phyloP scores from a whole-genome alignment of 768 basidiomycete species.

The Kwoniella europaea region DNA sequence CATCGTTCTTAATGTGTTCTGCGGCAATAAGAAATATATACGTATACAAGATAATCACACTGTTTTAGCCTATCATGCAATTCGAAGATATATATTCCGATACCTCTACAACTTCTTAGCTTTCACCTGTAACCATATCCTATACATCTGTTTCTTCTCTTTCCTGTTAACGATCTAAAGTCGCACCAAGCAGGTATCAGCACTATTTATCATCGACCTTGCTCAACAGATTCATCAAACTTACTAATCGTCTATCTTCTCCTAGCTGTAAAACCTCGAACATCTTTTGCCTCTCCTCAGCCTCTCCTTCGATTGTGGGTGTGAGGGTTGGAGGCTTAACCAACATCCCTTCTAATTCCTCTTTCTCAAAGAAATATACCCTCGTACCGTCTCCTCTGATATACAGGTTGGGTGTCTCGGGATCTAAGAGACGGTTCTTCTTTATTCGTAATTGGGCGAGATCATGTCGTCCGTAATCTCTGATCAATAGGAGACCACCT shows the following conservation, averaged over 20 bases:
- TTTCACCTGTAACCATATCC: constrained; percentile 61
- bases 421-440: constrained; percentile 79
- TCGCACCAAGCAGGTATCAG: neutral
- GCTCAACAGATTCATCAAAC: constrained; percentile 22
- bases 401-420: constrained; percentile 76
- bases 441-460: constrained; percentile 94
- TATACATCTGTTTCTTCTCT: constrained; percentile 93
- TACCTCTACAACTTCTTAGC: constrained; percentile 46
- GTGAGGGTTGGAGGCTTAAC: neutral
- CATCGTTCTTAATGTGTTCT: too few relatives aligned
- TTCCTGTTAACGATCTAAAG: constrained; percentile 81
- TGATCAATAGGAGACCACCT: constrained; percentile 77
- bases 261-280: constrained; percentile 85
- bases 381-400: constrained; percentile 95
- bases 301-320: neutral
- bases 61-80: neutral
- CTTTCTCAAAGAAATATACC: constrained; percentile 82
- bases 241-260: constrained; percentile 76
- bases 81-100: neutral
- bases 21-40: too few relatives aligned
- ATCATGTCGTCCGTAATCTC: constrained; percentile 95
- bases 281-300: constrained; percentile 52
- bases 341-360: constrained; percentile 39
- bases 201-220: neutral
- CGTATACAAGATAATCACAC: too few relatives aligned